These are phyloP conservation scores for Westerdykella aurantiaca DNA, from an alignment of 2,329 filamentous ascomycete species.

Conservation along the genomic window DNA sequence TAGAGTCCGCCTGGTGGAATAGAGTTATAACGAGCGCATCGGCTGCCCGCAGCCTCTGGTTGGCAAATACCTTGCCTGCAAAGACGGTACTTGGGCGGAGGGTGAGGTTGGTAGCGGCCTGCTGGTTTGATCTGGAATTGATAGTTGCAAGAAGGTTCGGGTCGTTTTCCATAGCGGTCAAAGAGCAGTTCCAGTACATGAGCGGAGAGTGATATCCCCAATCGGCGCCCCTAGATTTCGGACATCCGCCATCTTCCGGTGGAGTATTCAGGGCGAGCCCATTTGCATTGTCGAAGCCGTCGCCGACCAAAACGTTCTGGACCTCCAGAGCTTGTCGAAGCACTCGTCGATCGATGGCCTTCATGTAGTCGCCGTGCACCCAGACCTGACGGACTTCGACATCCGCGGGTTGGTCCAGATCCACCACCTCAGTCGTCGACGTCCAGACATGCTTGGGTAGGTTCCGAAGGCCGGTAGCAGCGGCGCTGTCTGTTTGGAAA, in stretches of 20 bases:
- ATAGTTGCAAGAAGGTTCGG: constrained; percentile 61
- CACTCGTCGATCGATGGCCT: constrained; percentile 61
- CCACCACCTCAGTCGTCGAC: constrained; percentile 56
- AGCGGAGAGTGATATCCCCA: constrained; percentile 82
- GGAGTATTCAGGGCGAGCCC: constrained; percentile 9
- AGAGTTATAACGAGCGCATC: constrained; percentile 75
- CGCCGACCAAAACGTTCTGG: constrained; percentile 63
- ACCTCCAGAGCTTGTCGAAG: constrained; percentile 62
- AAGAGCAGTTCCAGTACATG: constrained; percentile 69
- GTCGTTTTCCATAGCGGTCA: constrained; percentile 55
- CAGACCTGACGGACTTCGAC: constrained; percentile 78
- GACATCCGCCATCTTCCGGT: constrained; percentile 10
- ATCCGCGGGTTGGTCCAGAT: constrained; percentile 52
- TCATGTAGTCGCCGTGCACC: constrained; percentile 77
- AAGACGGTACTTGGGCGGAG: constrained; percentile 74
- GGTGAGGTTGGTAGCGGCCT: constrained; percentile 66
- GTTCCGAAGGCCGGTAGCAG: constrained; percentile 64
- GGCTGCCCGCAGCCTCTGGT: constrained; percentile 61
- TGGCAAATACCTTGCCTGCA: constrained; percentile 70
- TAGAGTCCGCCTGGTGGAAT: constrained; percentile 61
- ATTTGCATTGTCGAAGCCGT: constrained; percentile 15
- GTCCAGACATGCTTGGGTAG: constrained; percentile 79
- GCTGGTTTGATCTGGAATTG: constrained; percentile 57
- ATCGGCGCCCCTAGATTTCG: constrained; percentile 50
- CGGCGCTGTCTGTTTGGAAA: constrained; percentile 68